Evolutionary conservation across 352 stramenopile species (phyloP).

Genomic region (Globisporangium recalcitrans): DNA sequence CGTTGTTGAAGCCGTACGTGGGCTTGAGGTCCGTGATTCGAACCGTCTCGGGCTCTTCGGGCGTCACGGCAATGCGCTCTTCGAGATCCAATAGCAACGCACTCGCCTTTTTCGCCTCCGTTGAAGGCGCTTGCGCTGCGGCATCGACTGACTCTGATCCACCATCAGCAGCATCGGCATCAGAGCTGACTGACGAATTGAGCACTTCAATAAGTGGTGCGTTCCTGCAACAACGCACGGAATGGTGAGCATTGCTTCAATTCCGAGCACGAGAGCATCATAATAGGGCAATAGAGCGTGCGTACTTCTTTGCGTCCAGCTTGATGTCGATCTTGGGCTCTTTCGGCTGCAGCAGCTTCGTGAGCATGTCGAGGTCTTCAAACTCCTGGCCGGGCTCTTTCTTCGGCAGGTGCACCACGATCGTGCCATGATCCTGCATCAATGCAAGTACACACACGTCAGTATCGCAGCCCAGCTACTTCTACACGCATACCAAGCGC

Average conservation of each 20-base stretch:
- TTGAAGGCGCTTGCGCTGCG: background rate
- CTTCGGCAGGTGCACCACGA: conserved; percentile 90
- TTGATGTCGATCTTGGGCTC: conserved; percentile 36
- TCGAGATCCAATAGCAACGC: conserved; percentile 57
- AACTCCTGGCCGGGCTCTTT: conserved; percentile 84
- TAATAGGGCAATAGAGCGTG: background rate
- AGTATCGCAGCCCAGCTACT: background rate
- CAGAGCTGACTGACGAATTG: conserved; percentile 23
- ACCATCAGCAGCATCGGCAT: conserved; percentile 12
- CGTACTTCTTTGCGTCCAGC: conserved; percentile 25
- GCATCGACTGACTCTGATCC: background rate
- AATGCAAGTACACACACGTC: background rate
- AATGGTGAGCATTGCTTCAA: conserved; percentile 6
- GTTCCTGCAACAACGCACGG: conserved; percentile 21
- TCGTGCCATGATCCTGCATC: conserved; percentile 87
- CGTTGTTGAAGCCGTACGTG: conserved; percentile 93
- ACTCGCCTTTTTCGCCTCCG: conserved; percentile 19
- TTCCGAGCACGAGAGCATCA: background rate
- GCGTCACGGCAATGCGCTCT: conserved; percentile 22
- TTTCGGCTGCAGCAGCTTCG: conserved; percentile 82
- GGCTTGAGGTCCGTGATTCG: conserved; percentile 45
- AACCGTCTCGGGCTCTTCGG: conserved; percentile 17
- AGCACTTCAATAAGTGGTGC: conserved; percentile 84
- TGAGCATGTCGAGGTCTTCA: conserved; percentile 90
- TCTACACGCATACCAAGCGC: conserved; percentile 20